Percentiles rank a stretch among this genome's conserved stretches.
phyloP scores from a whole-genome alignment of 345 rosid genomes.

The Conringia planisiliqua region DNA sequence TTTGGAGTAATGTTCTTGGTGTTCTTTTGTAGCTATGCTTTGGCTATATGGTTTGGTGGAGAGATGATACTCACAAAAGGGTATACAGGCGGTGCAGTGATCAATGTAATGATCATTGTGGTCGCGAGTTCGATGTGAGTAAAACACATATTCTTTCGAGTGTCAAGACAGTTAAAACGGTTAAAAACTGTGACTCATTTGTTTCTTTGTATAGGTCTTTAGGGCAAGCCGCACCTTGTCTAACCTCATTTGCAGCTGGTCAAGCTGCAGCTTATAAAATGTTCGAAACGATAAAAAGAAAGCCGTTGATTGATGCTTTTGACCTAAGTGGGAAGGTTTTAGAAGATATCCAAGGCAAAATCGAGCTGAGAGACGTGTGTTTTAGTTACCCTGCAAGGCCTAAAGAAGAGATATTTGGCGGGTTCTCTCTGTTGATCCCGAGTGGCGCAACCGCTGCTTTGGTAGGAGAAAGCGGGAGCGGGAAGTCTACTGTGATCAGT shows the following conservation, averaged over 20 bases:
- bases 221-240: slow-evolving; percentile 63
- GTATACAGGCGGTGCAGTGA: slow-evolving; percentile 55
- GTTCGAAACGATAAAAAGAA: slow-evolving; percentile 63
- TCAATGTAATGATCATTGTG: slow-evolving; percentile 64
- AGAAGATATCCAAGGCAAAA: slow-evolving; percentile 53
- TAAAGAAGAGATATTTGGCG: slow-evolving; percentile 48
- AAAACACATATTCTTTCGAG: not conserved
- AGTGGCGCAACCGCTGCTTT: slow-evolving; percentile 60
- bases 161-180: slow-evolving; percentile 30
- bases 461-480: slow-evolving; percentile 84
- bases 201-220: slow-evolving; percentile 49
- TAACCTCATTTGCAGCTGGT: slow-evolving; percentile 64
- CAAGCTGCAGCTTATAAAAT: slow-evolving; percentile 67
- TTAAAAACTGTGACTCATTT: slow-evolving; percentile 1
- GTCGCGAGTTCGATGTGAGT: slow-evolving; percentile 71
- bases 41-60: slow-evolving; percentile 72
- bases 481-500: slow-evolving; percentile 68
- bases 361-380: slow-evolving; percentile 52
- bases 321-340: slow-evolving; percentile 45
- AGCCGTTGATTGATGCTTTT: slow-evolving; percentile 60
- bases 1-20: slow-evolving; percentile 41
- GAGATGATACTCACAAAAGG: slow-evolving; percentile 62
- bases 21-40: slow-evolving; percentile 46
- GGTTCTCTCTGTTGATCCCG: slow-evolving; percentile 54
- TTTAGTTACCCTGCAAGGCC: slow-evolving; percentile 75